These are phyloP conservation scores for Trametes versicolor DNA, from an alignment of 1,284 basidiomycete genomes.

Conservation along the genomic window DNA sequence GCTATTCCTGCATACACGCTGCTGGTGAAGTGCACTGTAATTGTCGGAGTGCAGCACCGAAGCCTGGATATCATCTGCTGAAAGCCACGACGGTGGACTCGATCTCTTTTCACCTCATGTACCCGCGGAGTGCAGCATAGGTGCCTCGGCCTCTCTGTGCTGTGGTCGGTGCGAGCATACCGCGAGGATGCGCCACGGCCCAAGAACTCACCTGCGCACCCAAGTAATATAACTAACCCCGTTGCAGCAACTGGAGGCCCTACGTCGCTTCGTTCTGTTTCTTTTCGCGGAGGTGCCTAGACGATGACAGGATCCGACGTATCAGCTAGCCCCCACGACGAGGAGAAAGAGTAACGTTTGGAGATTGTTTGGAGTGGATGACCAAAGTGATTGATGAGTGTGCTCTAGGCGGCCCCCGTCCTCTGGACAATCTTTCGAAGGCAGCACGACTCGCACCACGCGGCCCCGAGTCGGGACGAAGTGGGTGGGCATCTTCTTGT, in stretches of 20 bases:
- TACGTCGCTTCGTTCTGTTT: no score
- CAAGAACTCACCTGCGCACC: neutral
- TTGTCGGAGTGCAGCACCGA: neutral
- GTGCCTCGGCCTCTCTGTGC: neutral
- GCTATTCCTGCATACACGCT: neutral
- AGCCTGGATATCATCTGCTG: neutral
- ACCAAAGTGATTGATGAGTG: no score
- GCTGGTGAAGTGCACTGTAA: neutral
- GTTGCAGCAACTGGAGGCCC: neutral
- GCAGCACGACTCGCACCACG: neutral
- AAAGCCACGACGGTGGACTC: neutral
- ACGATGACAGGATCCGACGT: no score
- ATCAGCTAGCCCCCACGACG: no score
- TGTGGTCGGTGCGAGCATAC: neutral
- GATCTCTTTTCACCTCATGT: neutral
- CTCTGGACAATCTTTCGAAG: neutral
- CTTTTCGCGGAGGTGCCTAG: no score
- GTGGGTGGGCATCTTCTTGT: neutral
- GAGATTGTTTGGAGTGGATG: no score
- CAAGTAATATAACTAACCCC: neutral
- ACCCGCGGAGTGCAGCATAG: neutral
- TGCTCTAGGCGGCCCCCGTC: neutral
- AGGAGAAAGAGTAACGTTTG: no score
- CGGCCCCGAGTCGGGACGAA: neutral
- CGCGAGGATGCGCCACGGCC: neutral